These are phyloP conservation scores for Yamadazyma triangularis DNA, from an alignment of 1,139 yeast genomes.

Conservation along the genomic window DNA sequence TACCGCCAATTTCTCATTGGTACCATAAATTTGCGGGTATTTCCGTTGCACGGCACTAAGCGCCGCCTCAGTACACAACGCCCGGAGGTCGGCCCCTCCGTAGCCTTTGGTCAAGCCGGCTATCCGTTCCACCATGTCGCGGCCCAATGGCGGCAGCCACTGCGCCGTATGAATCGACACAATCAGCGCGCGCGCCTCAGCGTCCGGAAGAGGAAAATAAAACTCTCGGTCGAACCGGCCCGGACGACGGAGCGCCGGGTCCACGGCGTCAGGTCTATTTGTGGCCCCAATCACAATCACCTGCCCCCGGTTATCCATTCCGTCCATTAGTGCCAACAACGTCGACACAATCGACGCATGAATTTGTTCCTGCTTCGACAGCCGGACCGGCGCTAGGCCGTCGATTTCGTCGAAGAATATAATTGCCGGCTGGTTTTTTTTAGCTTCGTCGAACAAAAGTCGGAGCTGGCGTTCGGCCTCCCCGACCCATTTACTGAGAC, in stretches of 20 bases:
- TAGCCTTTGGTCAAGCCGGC: constrained; percentile 89
- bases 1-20: constrained; percentile 69
- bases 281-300: constrained; percentile 98
- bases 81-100: constrained; percentile 97
- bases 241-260: constrained; percentile 95
- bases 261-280: constrained; percentile 95
- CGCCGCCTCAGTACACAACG: constrained; percentile 95
- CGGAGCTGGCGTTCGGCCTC: constrained; percentile 96
- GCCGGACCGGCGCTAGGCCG: constrained; percentile 96
- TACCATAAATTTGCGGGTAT: constrained; percentile 87
- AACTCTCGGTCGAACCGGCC: constrained; percentile 98
- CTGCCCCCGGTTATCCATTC: constrained; percentile 96
- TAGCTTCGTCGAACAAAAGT: constrained; percentile 89
- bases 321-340: constrained; percentile 93
- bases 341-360: constrained; percentile 98
- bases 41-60: constrained; percentile 84
- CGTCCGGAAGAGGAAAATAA: constrained; percentile 89
- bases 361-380: constrained; percentile 95
- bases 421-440: constrained; percentile 91
- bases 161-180: constrained; percentile 79
- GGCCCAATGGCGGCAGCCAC: constrained; percentile 75
- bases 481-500: constrained; percentile 97
- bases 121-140: constrained; percentile 56
- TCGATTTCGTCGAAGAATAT: constrained; percentile 97
- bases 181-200: constrained; percentile 73